Evolutionary conservation across 805 yeast species (phyloP).

Genomic region (Zygotorulaspora danielsina): DNA sequence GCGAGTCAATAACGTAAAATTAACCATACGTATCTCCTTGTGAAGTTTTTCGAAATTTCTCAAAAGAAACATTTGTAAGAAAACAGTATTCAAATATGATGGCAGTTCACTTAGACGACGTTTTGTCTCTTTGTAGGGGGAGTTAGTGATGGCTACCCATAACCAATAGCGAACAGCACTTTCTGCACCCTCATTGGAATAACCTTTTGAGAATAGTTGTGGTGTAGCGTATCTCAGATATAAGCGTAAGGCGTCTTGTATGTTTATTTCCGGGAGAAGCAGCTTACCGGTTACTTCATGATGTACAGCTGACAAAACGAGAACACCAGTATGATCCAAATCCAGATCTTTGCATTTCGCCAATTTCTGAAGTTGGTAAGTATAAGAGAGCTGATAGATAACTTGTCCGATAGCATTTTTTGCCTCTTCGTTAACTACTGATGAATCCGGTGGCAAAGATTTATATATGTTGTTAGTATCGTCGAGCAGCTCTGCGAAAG

Average conservation of each 20-base stretch:
- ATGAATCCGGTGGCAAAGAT: constrained; percentile 27
- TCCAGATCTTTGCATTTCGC: constrained; percentile 32
- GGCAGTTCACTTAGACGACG: constrained; percentile 27
- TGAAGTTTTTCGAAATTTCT: constrained; percentile 37
- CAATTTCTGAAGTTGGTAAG: constrained; percentile 32
- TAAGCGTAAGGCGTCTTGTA: constrained; percentile 38
- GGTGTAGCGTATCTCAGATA: constrained; percentile 44
- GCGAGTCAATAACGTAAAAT: constrained; percentile 60
- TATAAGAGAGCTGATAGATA: constrained; percentile 37
- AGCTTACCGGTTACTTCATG: constrained; percentile 21
- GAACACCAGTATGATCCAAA: constrained; percentile 34
- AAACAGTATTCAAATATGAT: constrained; percentile 35
- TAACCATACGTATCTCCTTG: constrained; percentile 40
- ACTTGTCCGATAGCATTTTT: constrained; percentile 36
- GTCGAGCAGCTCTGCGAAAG: constrained; percentile 37
- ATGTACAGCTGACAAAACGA: constrained; percentile 28
- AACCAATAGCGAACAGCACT: constrained; percentile 36
- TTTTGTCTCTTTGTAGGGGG: constrained; percentile 20
- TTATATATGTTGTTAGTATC: constrained; percentile 43
- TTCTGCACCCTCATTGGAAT: constrained; percentile 24
- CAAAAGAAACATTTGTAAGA: constrained; percentile 41
- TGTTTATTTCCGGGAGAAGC: constrained; percentile 17
- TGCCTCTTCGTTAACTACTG: constrained; percentile 32
- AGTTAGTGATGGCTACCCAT: constrained; percentile 35
- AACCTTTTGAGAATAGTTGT: constrained; percentile 26